These are phyloP conservation scores for Rhizopogon roseolus DNA, from an alignment of 768 basidiomycete genomes.

Conservation along the genomic window DNA sequence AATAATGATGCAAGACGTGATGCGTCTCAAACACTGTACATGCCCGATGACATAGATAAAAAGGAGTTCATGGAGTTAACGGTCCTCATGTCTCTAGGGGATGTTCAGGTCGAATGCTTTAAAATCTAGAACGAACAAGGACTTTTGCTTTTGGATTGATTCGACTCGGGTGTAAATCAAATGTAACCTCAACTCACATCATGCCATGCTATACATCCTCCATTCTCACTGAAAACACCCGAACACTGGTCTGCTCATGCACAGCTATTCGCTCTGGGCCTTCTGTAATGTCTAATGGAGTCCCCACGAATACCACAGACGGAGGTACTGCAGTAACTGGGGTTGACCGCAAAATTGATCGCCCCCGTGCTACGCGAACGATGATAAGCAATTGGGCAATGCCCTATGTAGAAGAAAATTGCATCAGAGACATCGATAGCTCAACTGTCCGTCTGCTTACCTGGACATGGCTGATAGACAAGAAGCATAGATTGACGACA, in stretches of 20 bases:
- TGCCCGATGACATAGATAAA: too few species aligned
- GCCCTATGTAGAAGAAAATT: constrained; percentile 13
- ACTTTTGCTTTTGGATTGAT: too few species aligned
- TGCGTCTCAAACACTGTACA: too few species aligned
- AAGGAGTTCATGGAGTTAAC: too few species aligned
- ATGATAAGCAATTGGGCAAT: constrained; percentile 32
- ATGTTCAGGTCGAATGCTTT: too few species aligned
- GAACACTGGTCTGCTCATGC: not conserved
- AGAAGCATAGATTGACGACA: constrained; percentile 29
- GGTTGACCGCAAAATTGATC: constrained; percentile 9
- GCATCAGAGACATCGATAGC: not conserved
- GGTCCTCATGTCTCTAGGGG: too few species aligned
- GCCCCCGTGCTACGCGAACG: constrained; percentile 29
- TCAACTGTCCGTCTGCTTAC: constrained; percentile 5
- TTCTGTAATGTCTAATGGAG: not conserved
- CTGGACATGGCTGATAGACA: constrained; percentile 28
- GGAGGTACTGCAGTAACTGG: not conserved
- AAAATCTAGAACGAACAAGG: not conserved
- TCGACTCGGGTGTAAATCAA: too few species aligned
- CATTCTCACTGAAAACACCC: not conserved
- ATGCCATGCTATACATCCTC: too few species aligned
- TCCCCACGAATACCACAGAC: not conserved
- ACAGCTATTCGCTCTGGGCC: not conserved
- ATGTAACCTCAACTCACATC: not conserved
- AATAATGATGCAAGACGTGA: too few species aligned